phyloP scores from a whole-genome alignment of 306 rosid genomes.

The Erythrophleum fordii region DNA sequence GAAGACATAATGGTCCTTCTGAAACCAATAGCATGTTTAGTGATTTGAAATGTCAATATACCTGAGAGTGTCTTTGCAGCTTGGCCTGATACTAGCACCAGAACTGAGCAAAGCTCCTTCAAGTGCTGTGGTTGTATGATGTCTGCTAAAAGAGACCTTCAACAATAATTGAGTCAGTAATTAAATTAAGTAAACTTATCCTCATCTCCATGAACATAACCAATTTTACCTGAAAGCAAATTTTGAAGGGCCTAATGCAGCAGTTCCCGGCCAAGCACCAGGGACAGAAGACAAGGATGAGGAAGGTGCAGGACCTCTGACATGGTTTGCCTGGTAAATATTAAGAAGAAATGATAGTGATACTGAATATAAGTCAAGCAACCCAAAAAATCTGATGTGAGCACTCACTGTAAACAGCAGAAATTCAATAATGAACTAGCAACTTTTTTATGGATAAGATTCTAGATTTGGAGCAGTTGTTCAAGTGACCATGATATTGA shows the following conservation, averaged over 20 bases:
- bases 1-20: constrained; percentile 19
- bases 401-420: constrained; percentile 27
- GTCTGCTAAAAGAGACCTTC: constrained; percentile 96
- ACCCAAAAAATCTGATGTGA: constrained; percentile 5
- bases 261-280: constrained; percentile 63
- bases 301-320: constrained; percentile 59
- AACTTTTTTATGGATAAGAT: background rate
- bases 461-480: constrained; percentile 10
- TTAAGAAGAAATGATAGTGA: constrained; percentile 31
- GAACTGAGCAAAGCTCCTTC: constrained; percentile 93
- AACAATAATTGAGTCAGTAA: constrained; percentile 54
- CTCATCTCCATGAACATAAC: constrained; percentile 29
- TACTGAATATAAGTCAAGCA: constrained; percentile 11
- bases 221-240: constrained; percentile 76
- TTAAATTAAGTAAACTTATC: constrained; percentile 23
- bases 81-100: constrained; percentile 86
- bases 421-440: constrained; percentile 18
- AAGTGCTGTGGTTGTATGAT: constrained; percentile 93
- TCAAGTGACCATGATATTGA: constrained; percentile 23
- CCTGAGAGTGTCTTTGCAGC: constrained; percentile 85
- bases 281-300: constrained; percentile 61
- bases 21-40: constrained; percentile 20
- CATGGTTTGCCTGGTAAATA: constrained; percentile 69
- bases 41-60: constrained; percentile 39
- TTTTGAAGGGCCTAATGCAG: constrained; percentile 83